Evolutionary conservation across 1,284 basidiomycete species (phyloP).

Genomic region (Moesziomyces sp.): DNA sequence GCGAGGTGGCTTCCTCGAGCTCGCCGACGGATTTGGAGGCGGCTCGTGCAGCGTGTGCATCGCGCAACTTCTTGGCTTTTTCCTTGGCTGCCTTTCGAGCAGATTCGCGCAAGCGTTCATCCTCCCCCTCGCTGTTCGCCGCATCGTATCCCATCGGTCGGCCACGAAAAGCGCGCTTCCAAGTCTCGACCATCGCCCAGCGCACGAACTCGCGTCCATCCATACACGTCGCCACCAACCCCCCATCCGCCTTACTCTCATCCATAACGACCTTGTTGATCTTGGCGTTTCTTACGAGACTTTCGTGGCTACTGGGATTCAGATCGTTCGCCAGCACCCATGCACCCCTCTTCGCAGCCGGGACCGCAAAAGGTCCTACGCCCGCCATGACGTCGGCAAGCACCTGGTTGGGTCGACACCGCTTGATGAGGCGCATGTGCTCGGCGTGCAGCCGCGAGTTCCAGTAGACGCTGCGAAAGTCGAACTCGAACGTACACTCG

Average conservation of each 20-base stretch:
- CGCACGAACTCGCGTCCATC: constrained; percentile 59
- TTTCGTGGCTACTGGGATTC: constrained; percentile 87
- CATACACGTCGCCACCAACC: constrained; percentile 38
- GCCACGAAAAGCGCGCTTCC: constrained; percentile 48
- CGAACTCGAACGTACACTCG: constrained; percentile 88
- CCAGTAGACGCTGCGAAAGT: constrained; percentile 97
- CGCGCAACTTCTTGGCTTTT: constrained; percentile 9
- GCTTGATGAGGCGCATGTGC: constrained; percentile 84
- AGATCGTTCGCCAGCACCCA: constrained; percentile 89
- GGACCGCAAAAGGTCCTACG: constrained; percentile 95
- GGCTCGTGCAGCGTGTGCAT: constrained; percentile 10
- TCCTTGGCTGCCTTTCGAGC: constrained; percentile 27
- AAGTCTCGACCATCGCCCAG: constrained; percentile 32
- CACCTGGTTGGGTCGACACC: constrained; percentile 75
- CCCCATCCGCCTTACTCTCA: constrained; percentile 14
- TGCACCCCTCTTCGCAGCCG: constrained; percentile 84
- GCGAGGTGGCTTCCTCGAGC: background rate
- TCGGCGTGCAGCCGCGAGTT: constrained; percentile 93
- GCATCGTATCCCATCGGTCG: constrained; percentile 30
- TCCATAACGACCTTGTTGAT: constrained; percentile 48
- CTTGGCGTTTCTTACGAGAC: constrained; percentile 70
- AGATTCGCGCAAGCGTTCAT: constrained; percentile 19
- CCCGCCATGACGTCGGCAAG: constrained; percentile 95
- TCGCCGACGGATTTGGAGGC: constrained; percentile 1
- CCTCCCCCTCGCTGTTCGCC: constrained; percentile 7